Base-by-base conservation (phyloP, 1,284 basidiomycete genomes). In the Boletellus deceptivus region DNA sequence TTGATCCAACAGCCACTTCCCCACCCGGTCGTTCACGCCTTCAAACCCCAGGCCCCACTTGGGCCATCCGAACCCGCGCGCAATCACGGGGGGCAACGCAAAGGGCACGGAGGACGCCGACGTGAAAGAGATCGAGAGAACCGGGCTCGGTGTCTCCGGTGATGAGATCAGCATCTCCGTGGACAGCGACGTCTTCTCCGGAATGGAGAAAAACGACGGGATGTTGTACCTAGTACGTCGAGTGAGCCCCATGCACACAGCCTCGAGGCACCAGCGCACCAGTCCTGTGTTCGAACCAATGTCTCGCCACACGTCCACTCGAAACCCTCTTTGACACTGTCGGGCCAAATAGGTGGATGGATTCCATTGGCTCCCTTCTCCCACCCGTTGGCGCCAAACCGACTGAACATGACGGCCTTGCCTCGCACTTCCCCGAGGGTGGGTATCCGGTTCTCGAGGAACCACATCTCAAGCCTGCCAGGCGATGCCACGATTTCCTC, bases 41-140 rank as follows among this genome's bases (percentile, higher is more conserved):
- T 90, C 83, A 20, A 93, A 72, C 3, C 92, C 92, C 9, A 93
- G 62, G 6, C 84, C 83, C 69, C 77, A 74, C 20, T 74, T 71
- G 0, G 90, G 89, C 80, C 82, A 91, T 22, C 91, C 90, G 57
- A 91, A 82, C 1, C 92, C 93, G 57, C 79, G 80, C 14, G 92
- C 90, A 37, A 93, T 73, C 8, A 77, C 71, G 8, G 84, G 80
- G 10, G 91, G 90, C 20, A 86, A 70, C 0, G 90, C 87, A 20
- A 92, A 72, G 2, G 91, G 91, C 65, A 92, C 80, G n/a, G 82
- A 83, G 0, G 86, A 75, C 0, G 87, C 92, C n/a, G 89, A 91
- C 59, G 88, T 78, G 70, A 80, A 95, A 0, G 86, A 78, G 41
- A 95, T 83, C 17, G 82, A 78, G 25, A 90, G 74, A 1, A 75